Evolutionary conservation across 768 basidiomycete species (phyloP), one percentile per base, ranked within the genome.

Genomic region (Phanerochaete sordida): DNA sequence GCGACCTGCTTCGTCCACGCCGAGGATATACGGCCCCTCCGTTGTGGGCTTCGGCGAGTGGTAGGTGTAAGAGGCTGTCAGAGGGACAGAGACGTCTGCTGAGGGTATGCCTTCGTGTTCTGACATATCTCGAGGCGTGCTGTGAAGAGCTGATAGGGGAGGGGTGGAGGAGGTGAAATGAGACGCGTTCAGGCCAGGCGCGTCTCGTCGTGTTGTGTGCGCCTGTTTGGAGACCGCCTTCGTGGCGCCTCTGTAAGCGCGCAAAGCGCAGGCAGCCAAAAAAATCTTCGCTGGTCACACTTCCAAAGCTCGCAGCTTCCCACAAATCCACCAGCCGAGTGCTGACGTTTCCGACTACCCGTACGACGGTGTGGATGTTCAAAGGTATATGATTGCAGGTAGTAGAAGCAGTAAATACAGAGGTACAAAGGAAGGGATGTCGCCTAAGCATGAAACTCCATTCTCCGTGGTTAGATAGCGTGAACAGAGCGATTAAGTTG

Each of bases 1-100:
- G 57, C 97, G 81, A 0, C 97, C 97, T 0, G 97, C 97, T 72
- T 99, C 97, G 72, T 99, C 97, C n/a, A 99, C 95, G 24, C 97
- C 97, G 52, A 99, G 87, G 51, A 98, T 92, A 76, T 95, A 97
- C 0, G 90, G 89, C 0, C 92, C 92, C 1, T 72, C 58, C 0
- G 85, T 81, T 0, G 86, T 87, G 1, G 92, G 91, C 0, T 71
- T 81, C 1, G 85, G 80, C 0, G 90, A 90, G 69, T 92, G 89
- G 68, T 90, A 85, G 0, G 90, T 87, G 69, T 93, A 93, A 0
- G 92, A 91, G 11, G 82, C 78, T 5, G 76, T 79, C 31, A 92
- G 78, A 0, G 88, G 83, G 0, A 71, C 75, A 1, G 82, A 82
- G 11, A 84, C 81, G 16, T 79, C 80, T 24, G 83, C 81, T 4